A percentile compares a stretch with the other conserved stretches of the same genome.
Conservation (phyloP, 805 yeast species). For the Suhomyces sp. region DNA sequence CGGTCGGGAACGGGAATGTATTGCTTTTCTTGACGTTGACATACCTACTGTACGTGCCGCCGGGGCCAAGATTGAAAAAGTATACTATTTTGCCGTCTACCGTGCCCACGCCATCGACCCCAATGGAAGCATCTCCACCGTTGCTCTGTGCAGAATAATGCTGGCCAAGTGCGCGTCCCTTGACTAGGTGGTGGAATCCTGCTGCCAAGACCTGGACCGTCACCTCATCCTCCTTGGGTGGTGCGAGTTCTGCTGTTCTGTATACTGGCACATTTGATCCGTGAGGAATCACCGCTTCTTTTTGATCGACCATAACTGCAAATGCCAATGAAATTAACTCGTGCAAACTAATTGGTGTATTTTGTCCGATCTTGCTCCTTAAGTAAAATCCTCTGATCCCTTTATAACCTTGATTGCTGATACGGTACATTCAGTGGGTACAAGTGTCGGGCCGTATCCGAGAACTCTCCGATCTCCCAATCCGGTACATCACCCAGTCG, state of each 20-base stretch:
- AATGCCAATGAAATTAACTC: no score
- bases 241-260: conserved; percentile 1
- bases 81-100: conserved; percentile 9
- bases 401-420: no score
- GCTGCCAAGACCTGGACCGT: conserved; percentile 9
- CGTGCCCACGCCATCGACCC: conserved; percentile 13
- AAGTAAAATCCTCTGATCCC: no score
- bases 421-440: no score
- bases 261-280: conserved; percentile 5
- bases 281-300: conserved; percentile 4
- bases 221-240: conserved; percentile 10
- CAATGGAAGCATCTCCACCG: conserved; percentile 4
- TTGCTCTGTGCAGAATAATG: conserved; percentile 6
- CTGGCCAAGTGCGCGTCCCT: conserved; percentile 8
- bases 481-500: no score
- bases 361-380: no score
- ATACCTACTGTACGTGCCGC: conserved; percentile 8
- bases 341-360: no score
- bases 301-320: neutral
- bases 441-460: neutral
- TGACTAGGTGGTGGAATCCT: conserved; percentile 11
- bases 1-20: conserved; percentile 5
- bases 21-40: conserved; percentile 7
- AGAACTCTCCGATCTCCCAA: neutral
- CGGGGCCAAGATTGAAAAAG: conserved; percentile 3